phyloP scores from a whole-genome alignment of 352 stramenopile genomes.

The Phytophthora pinifolia region DNA sequence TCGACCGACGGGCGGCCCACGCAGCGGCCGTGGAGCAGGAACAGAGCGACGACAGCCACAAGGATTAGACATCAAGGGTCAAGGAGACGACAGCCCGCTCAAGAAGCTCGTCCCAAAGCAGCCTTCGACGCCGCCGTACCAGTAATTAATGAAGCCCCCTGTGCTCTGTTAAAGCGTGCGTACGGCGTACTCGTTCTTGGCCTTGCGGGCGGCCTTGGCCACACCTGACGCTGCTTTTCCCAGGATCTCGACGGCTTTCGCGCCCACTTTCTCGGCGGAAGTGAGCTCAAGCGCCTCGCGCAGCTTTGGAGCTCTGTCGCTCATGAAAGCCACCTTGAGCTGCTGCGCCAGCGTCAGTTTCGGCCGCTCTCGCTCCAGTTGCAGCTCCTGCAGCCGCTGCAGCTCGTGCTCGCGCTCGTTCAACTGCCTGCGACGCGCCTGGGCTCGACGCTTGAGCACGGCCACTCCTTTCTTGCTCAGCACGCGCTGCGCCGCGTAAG shows the following conservation, averaged over 20 bases:
- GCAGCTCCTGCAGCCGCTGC: conserved; percentile 38
- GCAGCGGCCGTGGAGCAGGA: conserved; percentile 20
- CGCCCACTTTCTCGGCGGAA: conserved; percentile 45
- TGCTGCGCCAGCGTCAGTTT: conserved; percentile 43
- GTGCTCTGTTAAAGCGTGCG: conserved; percentile 44
- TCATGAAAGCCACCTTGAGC: conserved; percentile 53
- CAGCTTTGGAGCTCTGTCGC: conserved; percentile 51
- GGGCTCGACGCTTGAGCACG: conserved; percentile 39
- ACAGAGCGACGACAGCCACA: conserved; percentile 14
- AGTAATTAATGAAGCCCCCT: conserved; percentile 31
- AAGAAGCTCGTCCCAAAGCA: conserved; percentile 2
- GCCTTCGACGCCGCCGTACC: conserved; percentile 3
- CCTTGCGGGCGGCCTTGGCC: conserved; percentile 30
- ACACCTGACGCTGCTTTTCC: conserved; percentile 42
- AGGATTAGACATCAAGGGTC: conserved; percentile 25
- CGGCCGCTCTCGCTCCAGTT: conserved; percentile 40
- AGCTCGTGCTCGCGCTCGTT: conserved; percentile 56
- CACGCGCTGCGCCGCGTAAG: conserved; percentile 34
- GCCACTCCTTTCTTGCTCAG: conserved; percentile 52
- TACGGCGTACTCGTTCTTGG: conserved; percentile 73
- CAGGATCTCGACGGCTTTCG: conserved; percentile 44
- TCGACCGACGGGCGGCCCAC: conserved; percentile 49
- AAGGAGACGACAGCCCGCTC: not conserved
- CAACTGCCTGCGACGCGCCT: conserved; percentile 47
- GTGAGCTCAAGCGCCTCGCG: conserved; percentile 56